Percentiles rank a stretch among this genome's conserved stretches.
Evolutionary conservation across 1,284 basidiomycete species (phyloP).

Genomic region (Tetrapyrgos nigripes): DNA sequence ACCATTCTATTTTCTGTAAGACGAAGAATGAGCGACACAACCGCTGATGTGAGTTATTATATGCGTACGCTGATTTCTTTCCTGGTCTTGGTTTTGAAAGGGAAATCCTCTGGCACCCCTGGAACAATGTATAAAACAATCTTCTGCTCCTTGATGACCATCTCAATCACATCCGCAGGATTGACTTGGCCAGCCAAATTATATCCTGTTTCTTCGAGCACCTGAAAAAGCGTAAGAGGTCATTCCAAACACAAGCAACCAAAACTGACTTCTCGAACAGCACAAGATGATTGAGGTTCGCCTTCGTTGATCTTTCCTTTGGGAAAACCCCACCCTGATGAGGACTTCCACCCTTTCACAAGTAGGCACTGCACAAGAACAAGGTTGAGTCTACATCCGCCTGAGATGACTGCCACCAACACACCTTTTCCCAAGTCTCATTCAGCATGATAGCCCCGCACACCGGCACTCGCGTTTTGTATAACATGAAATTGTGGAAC

Average conservation of each 20-base stretch:
- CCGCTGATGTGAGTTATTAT: no score
- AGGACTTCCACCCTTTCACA: slow-evolving; percentile 98
- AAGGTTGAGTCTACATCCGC: not conserved
- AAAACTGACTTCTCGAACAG: slow-evolving; percentile 82
- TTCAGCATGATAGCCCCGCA: slow-evolving; percentile 98
- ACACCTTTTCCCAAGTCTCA: slow-evolving; percentile 89
- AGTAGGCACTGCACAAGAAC: slow-evolving; percentile 78
- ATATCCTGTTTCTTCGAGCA: slow-evolving; percentile 94
- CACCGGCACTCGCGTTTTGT: slow-evolving; percentile 98
- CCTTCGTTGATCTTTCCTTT: slow-evolving; percentile 99
- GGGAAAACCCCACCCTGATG: slow-evolving; percentile 97
- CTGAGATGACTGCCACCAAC: slow-evolving; percentile 17
- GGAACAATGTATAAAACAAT: slow-evolving; percentile 94
- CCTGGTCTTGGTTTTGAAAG: slow-evolving; percentile 92
- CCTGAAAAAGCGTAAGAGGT: slow-evolving; percentile 43
- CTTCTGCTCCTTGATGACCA: slow-evolving; percentile 88
- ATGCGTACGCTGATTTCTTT: slow-evolving; percentile 99
- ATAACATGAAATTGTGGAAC: slow-evolving; percentile 88
- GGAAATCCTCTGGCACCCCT: slow-evolving; percentile 88
- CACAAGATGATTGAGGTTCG: slow-evolving; percentile 85
- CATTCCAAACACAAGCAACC: not conserved
- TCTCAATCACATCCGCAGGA: slow-evolving; percentile 79
- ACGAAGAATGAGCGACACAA: slow-evolving; percentile 27
- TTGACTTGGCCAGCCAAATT: slow-evolving; percentile 79
- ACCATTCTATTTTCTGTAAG: slow-evolving; percentile 95